Base-by-base conservation (phyloP, 1,139 yeast genomes). In the Tardiomyces depauwii region DNA sequence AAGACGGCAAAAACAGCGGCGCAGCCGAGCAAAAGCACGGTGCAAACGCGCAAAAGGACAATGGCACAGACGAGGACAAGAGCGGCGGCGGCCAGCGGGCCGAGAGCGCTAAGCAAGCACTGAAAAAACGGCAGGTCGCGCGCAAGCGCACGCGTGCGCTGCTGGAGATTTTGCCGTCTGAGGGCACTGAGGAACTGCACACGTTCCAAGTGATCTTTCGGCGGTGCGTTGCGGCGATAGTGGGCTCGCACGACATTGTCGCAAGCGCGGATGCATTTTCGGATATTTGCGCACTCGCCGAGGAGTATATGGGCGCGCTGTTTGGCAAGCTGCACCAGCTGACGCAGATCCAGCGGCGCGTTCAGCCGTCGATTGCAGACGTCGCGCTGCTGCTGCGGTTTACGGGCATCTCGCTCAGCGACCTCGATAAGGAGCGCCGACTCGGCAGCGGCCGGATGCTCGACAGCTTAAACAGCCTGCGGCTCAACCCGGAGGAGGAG, bases 321-420 rank as follows among this genome's bases (percentile, higher is more conserved):
- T 21, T 21, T 21, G 25, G 25, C 4, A 21, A 21, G 25, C 60
- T 86, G 41, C 77, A 75, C 47, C 73, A 74, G 49, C 62, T 78
- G 33, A 72, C 82, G 2, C 80, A 76, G 49, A 64, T 78, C n/a
- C 95, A 87, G 62, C 68, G 96, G 54, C 71, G 94, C 46, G 65
- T 70, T 23, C 61, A 62, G 27, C 85, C 91, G 0, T 68, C 85
- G 0, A 63, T 76, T 27, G 70, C 70, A 18, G 95, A 86, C 60
- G 51, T 82, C 2, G 66, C 70, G 30, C 58, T 80, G 42, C 61
- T 80, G 47, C 56, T 82, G 19, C 61, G 68, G 42, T 68, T 74
- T 19, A 61, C 74, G 39, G 66, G 71, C 18, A 60, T 86, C 39
- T 58, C 67, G 7, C 63, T 72, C n/a, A 50, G 59, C 2, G 77